Base-by-base conservation (phyloP, 1,139 yeast genomes). In the Scheffersomyces parashehatae region DNA sequence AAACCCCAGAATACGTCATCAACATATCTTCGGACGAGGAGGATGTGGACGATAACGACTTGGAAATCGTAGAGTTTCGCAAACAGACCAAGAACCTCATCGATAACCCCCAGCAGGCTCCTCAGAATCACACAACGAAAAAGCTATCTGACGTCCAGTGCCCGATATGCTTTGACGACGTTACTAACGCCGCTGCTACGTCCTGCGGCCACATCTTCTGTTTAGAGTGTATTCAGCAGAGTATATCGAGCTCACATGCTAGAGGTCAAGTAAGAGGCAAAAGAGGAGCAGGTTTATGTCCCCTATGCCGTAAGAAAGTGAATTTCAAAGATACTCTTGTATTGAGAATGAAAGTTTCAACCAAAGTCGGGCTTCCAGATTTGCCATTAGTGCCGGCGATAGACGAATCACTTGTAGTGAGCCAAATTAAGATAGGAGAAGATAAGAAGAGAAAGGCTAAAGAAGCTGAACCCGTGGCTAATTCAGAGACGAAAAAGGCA, bases 131-230 rank as follows among this genome's bases (percentile, higher is more conserved):
- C 36, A 50, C 55, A 12, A 60, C 66, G 31, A 73, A 73, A 54
- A 64, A 59, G 35, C 53, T 74, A 38, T 56, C 65, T 13, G 73
- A 70, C 45, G 56, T 70, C 13, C 72, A 71, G 51, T 74, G 79
- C 51, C 79, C 79, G 14, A 70, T 74, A 16, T 74, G 79, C 52
- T 73, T 74, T 50, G 79, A 74, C 45, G 62, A 65, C n/a, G 55
- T 74, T 32, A 57, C 60, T 4, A 58, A 55, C 37, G 79, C 79
- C 29, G 72, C 77, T 26, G 62, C 68, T 33, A 73, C 79, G 0
- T 56, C 67, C 2, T 74, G 79, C 53, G 79, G 79, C 6, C 79
- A 74, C 50, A 59, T 74, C 2, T 74, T 72, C 52, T 74, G 79
- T 46, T 58, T 74, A 11, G 75, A 71, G 35, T 74, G 79, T 49